Evolutionary conservation across 2,329 filamentous ascomycete species (phyloP).

Genomic region (Colletotrichum noveboracense): DNA sequence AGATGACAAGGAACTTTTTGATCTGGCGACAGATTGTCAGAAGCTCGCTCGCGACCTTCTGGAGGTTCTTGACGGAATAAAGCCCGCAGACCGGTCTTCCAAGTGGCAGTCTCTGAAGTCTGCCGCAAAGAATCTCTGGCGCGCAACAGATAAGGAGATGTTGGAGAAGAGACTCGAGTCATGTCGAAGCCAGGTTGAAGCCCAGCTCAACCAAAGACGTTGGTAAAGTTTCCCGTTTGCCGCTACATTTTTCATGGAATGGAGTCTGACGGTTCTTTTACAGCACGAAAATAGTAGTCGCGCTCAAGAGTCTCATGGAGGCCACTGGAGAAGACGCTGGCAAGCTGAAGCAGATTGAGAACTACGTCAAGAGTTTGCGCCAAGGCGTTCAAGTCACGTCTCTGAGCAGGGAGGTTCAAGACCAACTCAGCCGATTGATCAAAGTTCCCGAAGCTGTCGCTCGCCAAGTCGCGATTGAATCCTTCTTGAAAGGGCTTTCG

Average conservation of each 20-base stretch:
- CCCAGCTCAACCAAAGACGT: neutral
- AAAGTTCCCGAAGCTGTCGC: rapidly evolving
- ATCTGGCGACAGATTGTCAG: rapidly evolving
- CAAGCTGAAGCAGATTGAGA: neutral
- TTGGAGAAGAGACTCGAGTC: neutral
- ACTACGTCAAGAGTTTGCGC: rapidly evolving
- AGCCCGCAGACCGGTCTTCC: neutral
- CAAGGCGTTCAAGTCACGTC: neutral
- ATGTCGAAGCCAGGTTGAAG: neutral
- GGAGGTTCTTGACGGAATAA: neutral
- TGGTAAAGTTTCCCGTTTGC: neutral
- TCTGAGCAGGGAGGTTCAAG: rapidly evolving
- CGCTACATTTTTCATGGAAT: no score
- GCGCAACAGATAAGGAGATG: neutral
- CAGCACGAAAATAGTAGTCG: rapidly evolving
- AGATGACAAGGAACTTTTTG: neutral
- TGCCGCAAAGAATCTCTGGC: neutral
- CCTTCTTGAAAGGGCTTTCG: rapidly evolving
- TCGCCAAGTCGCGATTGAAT: rapidly evolving
- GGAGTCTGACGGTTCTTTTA: no score
- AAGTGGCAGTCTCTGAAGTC: neutral
- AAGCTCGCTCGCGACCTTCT: neutral
- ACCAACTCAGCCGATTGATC: neutral
- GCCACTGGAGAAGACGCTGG: rapidly evolving
- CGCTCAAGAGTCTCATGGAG: rapidly evolving